Conservation (phyloP, 495 filamentous ascomycete genomes). For the Tuber calosporum region DNA sequence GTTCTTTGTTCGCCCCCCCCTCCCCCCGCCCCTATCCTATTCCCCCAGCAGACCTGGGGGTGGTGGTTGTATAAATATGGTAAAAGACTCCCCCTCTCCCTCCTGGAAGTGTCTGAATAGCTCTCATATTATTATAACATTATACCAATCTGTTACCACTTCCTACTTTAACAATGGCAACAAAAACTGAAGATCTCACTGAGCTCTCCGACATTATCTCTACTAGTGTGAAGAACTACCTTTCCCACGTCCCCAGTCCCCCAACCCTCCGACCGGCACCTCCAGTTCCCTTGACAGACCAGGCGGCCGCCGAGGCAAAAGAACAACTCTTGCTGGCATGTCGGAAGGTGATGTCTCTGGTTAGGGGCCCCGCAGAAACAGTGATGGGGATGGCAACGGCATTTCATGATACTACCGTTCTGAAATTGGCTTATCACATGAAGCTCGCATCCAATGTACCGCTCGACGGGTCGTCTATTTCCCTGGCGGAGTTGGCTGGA, state of each 20-base stretch:
- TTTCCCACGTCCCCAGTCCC: background rate
- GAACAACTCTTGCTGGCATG: constrained; percentile 10
- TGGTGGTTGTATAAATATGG: background rate
- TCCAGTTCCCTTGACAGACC: constrained; percentile 5
- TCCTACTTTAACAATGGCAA: constrained; percentile 8
- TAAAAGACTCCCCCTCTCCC: background rate
- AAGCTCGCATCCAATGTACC: constrained; percentile 7
- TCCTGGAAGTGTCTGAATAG: background rate
- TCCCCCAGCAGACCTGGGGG: background rate
- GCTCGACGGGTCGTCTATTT: constrained; percentile 1
- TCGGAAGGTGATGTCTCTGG: constrained; percentile 11
- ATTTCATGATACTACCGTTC: background rate
- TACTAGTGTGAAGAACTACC: constrained; percentile 7
- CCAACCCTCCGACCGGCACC: constrained; percentile 13
- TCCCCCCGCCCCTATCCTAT: no score
- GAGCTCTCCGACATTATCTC: constrained; percentile 10
- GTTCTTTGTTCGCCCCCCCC: no score
- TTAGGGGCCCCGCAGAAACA: constrained; percentile 3
- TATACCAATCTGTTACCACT: background rate
- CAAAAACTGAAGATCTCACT: constrained; percentile 11
- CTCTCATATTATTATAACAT: background rate
- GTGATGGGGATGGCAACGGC: background rate
- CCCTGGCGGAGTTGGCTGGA: constrained; percentile 1
- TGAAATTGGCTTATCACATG: constrained; percentile 13
- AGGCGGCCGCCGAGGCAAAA: background rate